phyloP scores from a whole-genome alignment of 2,329 filamentous ascomycete species.

The Bisporella sp. region DNA sequence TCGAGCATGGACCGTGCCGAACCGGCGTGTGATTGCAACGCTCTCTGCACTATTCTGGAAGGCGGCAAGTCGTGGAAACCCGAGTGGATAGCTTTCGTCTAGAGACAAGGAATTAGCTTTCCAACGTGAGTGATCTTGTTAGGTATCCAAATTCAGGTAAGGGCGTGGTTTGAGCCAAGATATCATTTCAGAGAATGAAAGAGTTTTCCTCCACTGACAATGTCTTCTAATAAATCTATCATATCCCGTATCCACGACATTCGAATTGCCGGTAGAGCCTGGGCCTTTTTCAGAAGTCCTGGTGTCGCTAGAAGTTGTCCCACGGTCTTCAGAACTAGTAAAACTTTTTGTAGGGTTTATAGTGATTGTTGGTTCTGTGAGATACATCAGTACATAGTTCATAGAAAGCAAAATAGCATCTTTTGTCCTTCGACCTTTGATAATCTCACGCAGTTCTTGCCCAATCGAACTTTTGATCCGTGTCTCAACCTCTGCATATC shows the following conservation, averaged over 20 bases:
- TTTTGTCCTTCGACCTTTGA: not conserved
- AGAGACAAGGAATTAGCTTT: not conserved
- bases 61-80: conserved; percentile 8
- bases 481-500: not conserved
- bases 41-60: conserved; percentile 8
- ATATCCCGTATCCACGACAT: not conserved
- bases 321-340: not conserved
- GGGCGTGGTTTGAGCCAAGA: not conserved
- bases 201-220: not conserved
- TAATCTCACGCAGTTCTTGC: not conserved
- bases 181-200: not conserved
- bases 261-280: not conserved
- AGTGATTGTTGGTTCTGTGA: not conserved
- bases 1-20: conserved; percentile 7
- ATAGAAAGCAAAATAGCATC: not conserved
- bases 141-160: not conserved
- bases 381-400: not conserved
- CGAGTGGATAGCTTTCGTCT: conserved; percentile 7
- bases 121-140: not conserved
- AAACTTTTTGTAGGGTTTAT: not conserved
- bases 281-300: not conserved
- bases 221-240: not conserved
- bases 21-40: conserved; percentile 7
- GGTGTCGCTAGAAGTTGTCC: not conserved
- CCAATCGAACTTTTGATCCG: not conserved